These are phyloP conservation scores for Aspergillus ruber DNA, from an alignment of 2,329 filamentous ascomycete genomes.

Conservation along the genomic window DNA sequence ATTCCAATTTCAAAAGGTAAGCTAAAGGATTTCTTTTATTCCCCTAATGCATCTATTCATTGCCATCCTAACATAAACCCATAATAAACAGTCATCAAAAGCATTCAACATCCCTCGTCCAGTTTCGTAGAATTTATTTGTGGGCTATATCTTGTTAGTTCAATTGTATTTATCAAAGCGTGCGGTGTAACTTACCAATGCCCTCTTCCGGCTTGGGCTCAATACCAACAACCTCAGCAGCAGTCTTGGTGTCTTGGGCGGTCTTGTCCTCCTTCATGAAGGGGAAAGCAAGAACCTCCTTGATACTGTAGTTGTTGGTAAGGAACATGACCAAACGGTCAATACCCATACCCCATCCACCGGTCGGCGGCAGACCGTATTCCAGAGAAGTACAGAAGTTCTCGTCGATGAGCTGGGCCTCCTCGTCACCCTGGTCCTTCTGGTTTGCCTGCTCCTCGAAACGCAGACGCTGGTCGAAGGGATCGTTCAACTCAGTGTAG, in stretches of 20 bases:
- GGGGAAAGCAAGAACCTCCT: slow-evolving; percentile 92
- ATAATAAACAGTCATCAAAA: slow-evolving; percentile 14
- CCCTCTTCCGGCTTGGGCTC: slow-evolving; percentile 56
- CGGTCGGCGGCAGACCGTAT: slow-evolving; percentile 86
- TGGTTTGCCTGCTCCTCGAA: slow-evolving; percentile 94
- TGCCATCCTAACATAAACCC: slow-evolving; percentile 12
- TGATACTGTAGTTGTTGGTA: slow-evolving; percentile 91
- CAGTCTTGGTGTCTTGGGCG: slow-evolving; percentile 39
- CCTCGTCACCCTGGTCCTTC: slow-evolving; percentile 94
- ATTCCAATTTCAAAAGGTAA: slow-evolving; percentile 4
- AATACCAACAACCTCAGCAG: slow-evolving; percentile 58
- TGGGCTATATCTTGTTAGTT: slow-evolving; percentile 25
- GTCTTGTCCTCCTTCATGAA: slow-evolving; percentile 89
- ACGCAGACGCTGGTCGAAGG: slow-evolving; percentile 84
- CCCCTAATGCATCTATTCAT: slow-evolving; percentile 18
- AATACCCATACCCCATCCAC: slow-evolving; percentile 94
- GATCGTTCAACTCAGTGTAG: slow-evolving; percentile 96
- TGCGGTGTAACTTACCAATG: slow-evolving; percentile 39
- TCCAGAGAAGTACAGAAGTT: slow-evolving; percentile 88
- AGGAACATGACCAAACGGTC: slow-evolving; percentile 93
- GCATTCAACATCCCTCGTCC: slow-evolving; percentile 3
- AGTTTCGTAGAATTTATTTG: slow-evolving; percentile 22
- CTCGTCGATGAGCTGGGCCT: slow-evolving; percentile 93
- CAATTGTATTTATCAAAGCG: not conserved
- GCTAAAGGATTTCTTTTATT: slow-evolving; percentile 10